Conservation (phyloP, 1,284 basidiomycete species). For the Rhodofomes roseus region DNA sequence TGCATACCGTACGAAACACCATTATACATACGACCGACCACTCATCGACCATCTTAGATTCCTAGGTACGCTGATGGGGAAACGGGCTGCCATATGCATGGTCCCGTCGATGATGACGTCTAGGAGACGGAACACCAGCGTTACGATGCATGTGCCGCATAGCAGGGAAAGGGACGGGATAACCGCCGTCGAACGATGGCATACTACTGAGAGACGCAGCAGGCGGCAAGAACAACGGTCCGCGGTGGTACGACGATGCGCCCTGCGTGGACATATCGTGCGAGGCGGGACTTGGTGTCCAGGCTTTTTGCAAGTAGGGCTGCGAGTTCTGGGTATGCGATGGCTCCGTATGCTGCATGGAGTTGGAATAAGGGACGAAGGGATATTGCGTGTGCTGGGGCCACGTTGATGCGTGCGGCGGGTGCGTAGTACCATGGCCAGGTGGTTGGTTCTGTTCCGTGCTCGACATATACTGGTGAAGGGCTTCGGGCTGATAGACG, state of each 20-base stretch:
- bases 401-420: constrained; percentile 3
- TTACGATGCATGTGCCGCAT: constrained; percentile 6
- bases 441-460: constrained; percentile 19
- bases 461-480: constrained; percentile 51
- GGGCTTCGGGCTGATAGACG: constrained; percentile 66
- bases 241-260: not conserved
- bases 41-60: no score
- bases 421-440: constrained; percentile 10
- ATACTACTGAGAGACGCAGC: constrained; percentile 4
- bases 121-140: constrained; percentile 5
- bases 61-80: not conserved
- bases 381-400: constrained; percentile 7
- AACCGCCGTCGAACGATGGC: not conserved
- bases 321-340: not conserved
- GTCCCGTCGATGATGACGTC: constrained; percentile 10
- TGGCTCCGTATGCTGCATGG: not conserved
- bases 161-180: not conserved
- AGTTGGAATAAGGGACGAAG: constrained; percentile 5
- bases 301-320: constrained; percentile 9
- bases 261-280: not conserved
- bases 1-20: no score
- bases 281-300: constrained; percentile 12
- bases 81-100: not conserved
- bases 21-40: no score
- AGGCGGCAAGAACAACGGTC: constrained; percentile 5